Conservation (phyloP, 2,329 filamentous ascomycete species). For the Phialemonium atrogriseum region DNA sequence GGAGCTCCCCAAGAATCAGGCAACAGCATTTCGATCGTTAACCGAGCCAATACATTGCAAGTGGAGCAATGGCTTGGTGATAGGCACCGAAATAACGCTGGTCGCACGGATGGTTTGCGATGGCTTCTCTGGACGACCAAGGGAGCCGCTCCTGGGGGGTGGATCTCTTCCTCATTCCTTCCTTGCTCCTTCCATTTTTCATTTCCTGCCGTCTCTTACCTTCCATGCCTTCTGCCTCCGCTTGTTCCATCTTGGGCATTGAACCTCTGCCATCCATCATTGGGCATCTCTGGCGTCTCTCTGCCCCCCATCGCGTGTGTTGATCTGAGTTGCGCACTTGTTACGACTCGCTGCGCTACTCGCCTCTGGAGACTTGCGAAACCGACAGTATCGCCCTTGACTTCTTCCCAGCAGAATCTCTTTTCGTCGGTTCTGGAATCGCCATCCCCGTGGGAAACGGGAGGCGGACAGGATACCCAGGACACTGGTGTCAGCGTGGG, state of each 20-base stretch:
- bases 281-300: background rate
- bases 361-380: too few species aligned
- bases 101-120: conserved; percentile 3
- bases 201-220: background rate
- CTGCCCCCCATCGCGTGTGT: too few species aligned
- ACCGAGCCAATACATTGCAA: conserved; percentile 6
- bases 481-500: too few species aligned
- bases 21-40: conserved; percentile 11
- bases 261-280: background rate
- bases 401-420: too few species aligned
- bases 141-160: background rate
- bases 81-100: conserved; percentile 16
- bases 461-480: too few species aligned
- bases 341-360: too few species aligned
- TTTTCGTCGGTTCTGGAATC: too few species aligned
- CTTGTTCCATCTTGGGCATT: background rate
- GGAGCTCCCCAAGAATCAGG: conserved; percentile 10
- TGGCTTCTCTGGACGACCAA: conserved; percentile 1
- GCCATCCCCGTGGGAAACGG: too few species aligned
- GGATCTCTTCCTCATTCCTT: background rate
- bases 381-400: conserved; percentile 9
- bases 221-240: conserved; percentile 1
- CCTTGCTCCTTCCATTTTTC: background rate
- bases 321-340: too few species aligned
- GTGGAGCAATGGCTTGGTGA: conserved; percentile 1